phyloP scores from a whole-genome alignment of 192 early-diverging fungal species.

The Mortierella claussenii region DNA sequence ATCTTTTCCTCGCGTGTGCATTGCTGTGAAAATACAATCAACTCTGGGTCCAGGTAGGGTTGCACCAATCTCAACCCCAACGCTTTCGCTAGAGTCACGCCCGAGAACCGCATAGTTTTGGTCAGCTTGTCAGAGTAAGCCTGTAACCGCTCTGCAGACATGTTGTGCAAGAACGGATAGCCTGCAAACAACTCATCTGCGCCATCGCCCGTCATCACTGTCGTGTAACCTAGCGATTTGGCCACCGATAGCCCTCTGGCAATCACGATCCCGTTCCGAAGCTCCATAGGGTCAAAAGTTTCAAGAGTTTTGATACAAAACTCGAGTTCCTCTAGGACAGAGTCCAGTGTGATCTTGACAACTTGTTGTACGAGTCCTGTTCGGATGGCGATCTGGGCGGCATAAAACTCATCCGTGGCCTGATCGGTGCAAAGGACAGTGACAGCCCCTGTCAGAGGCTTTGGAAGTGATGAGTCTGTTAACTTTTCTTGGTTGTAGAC shows the following conservation, averaged over 20 bases:
- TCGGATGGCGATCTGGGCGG: slow-evolving; percentile 57
- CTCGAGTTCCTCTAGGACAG: slow-evolving; percentile 55
- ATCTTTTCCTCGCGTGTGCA: slow-evolving; percentile 53
- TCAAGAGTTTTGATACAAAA: slow-evolving; percentile 63
- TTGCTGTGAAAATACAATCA: slow-evolving; percentile 65
- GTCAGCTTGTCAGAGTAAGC: slow-evolving; percentile 63
- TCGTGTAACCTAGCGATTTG: slow-evolving; percentile 55
- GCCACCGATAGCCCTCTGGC: slow-evolving; percentile 61
- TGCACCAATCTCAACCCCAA: slow-evolving; percentile 58
- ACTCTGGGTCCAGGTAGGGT: slow-evolving; percentile 65
- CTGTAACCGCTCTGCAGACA: slow-evolving; percentile 58
- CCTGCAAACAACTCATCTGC: slow-evolving; percentile 81
- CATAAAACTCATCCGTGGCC: slow-evolving; percentile 66
- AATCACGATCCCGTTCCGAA: slow-evolving; percentile 71
- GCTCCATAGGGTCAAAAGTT: slow-evolving; percentile 80
- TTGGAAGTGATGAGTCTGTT: neutral
- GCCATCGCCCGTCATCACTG: slow-evolving; percentile 71
- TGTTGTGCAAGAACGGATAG: slow-evolving; percentile 68
- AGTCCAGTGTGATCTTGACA: slow-evolving; percentile 56
- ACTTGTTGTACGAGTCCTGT: slow-evolving; percentile 58
- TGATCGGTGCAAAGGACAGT: slow-evolving; percentile 62
- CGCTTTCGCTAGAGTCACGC: slow-evolving; percentile 57
- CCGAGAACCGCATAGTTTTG: slow-evolving; percentile 63
- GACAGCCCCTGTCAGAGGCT: slow-evolving; percentile 57
- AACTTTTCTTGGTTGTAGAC: slow-evolving; percentile 19